Evolutionary conservation across 306 rosid species (phyloP).

Genomic region (Prunus salicina): DNA sequence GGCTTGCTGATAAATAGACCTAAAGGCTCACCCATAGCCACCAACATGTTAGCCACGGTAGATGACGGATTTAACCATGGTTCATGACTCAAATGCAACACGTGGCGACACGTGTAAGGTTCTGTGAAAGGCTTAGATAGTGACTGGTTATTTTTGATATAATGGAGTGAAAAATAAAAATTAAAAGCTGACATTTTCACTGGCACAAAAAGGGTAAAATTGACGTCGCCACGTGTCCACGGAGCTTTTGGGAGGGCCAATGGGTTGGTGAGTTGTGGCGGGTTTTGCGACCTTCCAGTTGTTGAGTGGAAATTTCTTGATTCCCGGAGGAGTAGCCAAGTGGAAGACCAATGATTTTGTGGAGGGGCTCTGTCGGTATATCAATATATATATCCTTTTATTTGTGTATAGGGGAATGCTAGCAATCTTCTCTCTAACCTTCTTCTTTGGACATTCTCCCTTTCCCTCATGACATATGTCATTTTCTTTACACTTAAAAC

Average conservation of each 20-base stretch:
- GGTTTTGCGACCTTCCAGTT: slow-evolving; percentile 3
- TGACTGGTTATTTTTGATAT: not conserved
- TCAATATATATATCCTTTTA: too few relatives aligned
- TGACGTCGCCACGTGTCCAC: slow-evolving; percentile 41
- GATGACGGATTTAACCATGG: slow-evolving; percentile 3
- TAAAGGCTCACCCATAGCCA: not conserved
- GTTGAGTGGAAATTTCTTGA: slow-evolving; percentile 35
- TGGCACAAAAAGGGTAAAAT: slow-evolving; percentile 18
- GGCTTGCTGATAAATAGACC: not conserved
- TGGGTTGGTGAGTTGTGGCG: slow-evolving; percentile 35
- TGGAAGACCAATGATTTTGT: not conserved
- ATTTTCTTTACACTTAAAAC: too few relatives aligned
- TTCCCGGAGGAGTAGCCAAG: slow-evolving; percentile 12
- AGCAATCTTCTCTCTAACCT: too few relatives aligned
- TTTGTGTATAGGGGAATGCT: too few relatives aligned
- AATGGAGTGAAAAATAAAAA: not conserved
- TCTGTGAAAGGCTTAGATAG: not conserved
- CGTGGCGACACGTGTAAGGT: slow-evolving; percentile 52
- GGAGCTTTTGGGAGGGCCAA: slow-evolving; percentile 30
- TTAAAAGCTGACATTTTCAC: slow-evolving; percentile 5
- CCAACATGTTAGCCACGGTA: not conserved
- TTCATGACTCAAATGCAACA: slow-evolving; percentile 16
- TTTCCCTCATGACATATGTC: too few relatives aligned
- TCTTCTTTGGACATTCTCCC: too few relatives aligned
- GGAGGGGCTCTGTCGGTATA: not conserved